Base-by-base conservation (phyloP, 495 filamentous ascomycete species). In the Podospora anserina region DNA sequence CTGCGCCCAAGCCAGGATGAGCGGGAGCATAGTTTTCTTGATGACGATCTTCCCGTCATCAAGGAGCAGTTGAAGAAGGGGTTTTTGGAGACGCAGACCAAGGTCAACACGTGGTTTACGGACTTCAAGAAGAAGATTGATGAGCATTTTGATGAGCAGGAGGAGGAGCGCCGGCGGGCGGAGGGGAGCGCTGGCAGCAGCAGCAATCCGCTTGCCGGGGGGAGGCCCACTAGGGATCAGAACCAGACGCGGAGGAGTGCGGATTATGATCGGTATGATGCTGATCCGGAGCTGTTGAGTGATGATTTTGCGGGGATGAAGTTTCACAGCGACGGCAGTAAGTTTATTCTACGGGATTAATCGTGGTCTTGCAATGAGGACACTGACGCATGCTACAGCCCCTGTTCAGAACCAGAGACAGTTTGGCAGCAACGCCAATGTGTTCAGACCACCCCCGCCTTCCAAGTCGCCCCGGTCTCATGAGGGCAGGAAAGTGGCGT, bases 1-100 rank as follows among this genome's bases (percentile, higher is more conserved):
- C 69, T 71, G 27, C 16, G 76, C 59, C 82, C 79, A 44, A 82
- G 77, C 75, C 84, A 71, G 82, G 89, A 72, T 82, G 82, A 84
- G 44, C 77, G 78, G 49, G 85, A 88, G 69, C 92, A 90, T 73
- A 97, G 87, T 81, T 97, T 97, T 75, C 88, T 99, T 76, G 94
- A 99, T 77, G 95, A 99, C 74, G 95, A 99, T 72, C 85, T 99
- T 58, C 95, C 95, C 3, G 89, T 94, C 61, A 97, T 99, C 77
- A 90, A 89, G 68, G 92, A 96, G 74, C 97, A 96, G 70, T 87
- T 99, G 70, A 91, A 89, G 72, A 96, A 98, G 80, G 95, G 95
- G 1, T 98, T 99, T 80, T 66, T 95, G 54, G 93, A 98, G 69
- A 99, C 95, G 26, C 95, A 99, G 81, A 87, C 85, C 15, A 97